Evolutionary conservation across 352 stramenopile genomes (phyloP).

Genomic region (Pythium coloratum): DNA sequence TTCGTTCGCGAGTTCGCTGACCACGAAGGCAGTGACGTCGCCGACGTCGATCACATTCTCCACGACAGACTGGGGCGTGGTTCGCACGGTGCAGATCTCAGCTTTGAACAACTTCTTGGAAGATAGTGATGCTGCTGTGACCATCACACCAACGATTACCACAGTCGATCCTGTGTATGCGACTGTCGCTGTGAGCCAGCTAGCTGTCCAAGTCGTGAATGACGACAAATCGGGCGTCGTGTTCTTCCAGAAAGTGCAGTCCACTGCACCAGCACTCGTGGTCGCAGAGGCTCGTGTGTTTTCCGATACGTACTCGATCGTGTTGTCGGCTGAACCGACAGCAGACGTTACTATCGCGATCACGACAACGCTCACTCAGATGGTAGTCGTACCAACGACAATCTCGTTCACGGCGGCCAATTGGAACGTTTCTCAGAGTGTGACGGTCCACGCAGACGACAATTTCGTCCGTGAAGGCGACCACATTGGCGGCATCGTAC

Average conservation of each 20-base stretch:
- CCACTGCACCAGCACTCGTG: conserved; percentile 40
- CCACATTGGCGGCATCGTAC: conserved; percentile 34
- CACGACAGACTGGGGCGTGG: conserved; percentile 33
- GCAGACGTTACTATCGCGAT: conserved; percentile 38
- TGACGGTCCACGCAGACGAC: conserved; percentile 47
- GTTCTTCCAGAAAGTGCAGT: conserved; percentile 41
- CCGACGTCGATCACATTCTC: conserved; percentile 36
- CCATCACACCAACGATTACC: conserved; percentile 26
- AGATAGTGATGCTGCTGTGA: conserved; percentile 33
- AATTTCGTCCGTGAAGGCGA: conserved; percentile 49
- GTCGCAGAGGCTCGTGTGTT: conserved; percentile 52
- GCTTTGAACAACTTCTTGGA: conserved; percentile 59
- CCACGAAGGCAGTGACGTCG: conserved; percentile 29
- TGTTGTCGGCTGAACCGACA: conserved; percentile 47
- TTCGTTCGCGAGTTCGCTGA: conserved; percentile 34
- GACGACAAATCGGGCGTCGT: conserved; percentile 49
- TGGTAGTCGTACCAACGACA: conserved; percentile 39
- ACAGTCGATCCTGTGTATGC: conserved; percentile 46
- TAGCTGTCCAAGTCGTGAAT: conserved; percentile 50
- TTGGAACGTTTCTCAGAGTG: conserved; percentile 50
- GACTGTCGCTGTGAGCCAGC: conserved; percentile 14
- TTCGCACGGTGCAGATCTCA: conserved; percentile 36
- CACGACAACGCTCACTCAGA: conserved; percentile 33
- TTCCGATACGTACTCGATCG: conserved; percentile 46
- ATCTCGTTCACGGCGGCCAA: conserved; percentile 39